These are phyloP conservation scores for Microthlaspi erraticum DNA, from an alignment of 345 rosid genomes.

Conservation along the genomic window DNA sequence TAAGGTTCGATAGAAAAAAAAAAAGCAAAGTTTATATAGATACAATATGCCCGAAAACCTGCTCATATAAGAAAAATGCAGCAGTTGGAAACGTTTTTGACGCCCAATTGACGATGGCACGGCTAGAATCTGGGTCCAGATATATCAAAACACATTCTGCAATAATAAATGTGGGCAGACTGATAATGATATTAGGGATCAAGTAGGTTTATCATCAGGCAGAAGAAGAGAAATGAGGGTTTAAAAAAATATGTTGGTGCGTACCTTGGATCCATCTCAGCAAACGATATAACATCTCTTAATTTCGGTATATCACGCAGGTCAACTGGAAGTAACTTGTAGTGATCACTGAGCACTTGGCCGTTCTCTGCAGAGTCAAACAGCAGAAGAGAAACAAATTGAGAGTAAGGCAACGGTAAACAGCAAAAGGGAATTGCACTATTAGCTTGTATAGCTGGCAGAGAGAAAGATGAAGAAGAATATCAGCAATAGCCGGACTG, in stretches of 20 bases:
- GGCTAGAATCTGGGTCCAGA: constrained; percentile 90
- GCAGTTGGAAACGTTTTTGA: constrained; percentile 74
- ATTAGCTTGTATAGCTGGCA: not conserved
- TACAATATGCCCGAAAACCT: constrained; percentile 53
- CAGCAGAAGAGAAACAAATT: constrained; percentile 20
- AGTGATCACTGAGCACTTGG: constrained; percentile 81
- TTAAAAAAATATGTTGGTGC: constrained; percentile 5
- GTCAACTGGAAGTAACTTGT: constrained; percentile 93
- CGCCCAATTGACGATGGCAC: constrained; percentile 81
- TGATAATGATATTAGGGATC: constrained; percentile 69
- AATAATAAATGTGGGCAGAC: constrained; percentile 96
- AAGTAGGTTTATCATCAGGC: constrained; percentile 38
- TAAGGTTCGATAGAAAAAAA: constrained; percentile 31
- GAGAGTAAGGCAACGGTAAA: constrained; percentile 1
- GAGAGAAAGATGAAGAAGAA: constrained; percentile 7
- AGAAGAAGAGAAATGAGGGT: constrained; percentile 10
- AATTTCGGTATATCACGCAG: constrained; percentile 74
- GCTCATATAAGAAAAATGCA: constrained; percentile 91
- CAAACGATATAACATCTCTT: constrained; percentile 69
- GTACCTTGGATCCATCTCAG: constrained; percentile 90
- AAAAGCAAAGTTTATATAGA: constrained; percentile 18
- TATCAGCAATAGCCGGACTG: constrained; percentile 22
- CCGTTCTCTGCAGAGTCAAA: constrained; percentile 69
- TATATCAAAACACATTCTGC: constrained; percentile 99
- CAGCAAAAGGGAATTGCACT: constrained; percentile 12